These are phyloP conservation scores for Trichoderma parareesei DNA, from an alignment of 495 filamentous ascomycete species.

Conservation along the genomic window DNA sequence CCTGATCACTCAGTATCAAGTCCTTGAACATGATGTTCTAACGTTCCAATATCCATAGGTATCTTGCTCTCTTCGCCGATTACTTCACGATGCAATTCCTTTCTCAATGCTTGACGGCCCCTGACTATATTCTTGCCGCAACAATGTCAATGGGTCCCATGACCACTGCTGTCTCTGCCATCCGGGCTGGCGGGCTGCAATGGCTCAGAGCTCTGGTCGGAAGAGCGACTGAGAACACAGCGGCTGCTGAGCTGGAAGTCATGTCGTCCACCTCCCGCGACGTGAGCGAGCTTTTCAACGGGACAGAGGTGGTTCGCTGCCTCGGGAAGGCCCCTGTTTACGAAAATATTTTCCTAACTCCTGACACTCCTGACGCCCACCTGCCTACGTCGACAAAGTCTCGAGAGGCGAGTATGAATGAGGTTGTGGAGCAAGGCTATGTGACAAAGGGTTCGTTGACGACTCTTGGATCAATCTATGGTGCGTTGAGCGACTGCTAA, in stretches of 20 bases:
- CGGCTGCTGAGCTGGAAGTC: constrained; percentile 24
- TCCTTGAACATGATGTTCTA: no score
- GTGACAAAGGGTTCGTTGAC: no score
- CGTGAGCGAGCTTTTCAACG: constrained; percentile 32
- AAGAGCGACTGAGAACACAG: constrained; percentile 26
- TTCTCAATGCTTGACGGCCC: constrained; percentile 38
- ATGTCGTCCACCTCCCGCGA: constrained; percentile 27
- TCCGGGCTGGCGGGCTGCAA: constrained; percentile 43
- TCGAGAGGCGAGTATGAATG: no score
- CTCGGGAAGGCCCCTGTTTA: constrained; percentile 16
- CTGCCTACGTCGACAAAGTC: background rate
- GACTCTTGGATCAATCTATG: no score
- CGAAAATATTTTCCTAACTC: constrained; percentile 11
- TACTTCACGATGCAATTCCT: constrained; percentile 51
- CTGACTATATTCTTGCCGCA: constrained; percentile 48
- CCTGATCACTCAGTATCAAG: background rate
- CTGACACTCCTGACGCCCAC: no score
- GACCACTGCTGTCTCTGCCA: constrained; percentile 44
- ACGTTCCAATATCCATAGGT: constrained; percentile 7
- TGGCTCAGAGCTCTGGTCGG: constrained; percentile 48
- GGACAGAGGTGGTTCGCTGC: constrained; percentile 22
- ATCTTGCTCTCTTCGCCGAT: constrained; percentile 50
- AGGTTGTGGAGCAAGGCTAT: no score
- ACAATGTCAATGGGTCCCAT: constrained; percentile 47
- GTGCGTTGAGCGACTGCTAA: no score